These are phyloP conservation scores for Euclidium syriacum DNA, from an alignment of 345 rosid species.

Conservation along the genomic window DNA sequence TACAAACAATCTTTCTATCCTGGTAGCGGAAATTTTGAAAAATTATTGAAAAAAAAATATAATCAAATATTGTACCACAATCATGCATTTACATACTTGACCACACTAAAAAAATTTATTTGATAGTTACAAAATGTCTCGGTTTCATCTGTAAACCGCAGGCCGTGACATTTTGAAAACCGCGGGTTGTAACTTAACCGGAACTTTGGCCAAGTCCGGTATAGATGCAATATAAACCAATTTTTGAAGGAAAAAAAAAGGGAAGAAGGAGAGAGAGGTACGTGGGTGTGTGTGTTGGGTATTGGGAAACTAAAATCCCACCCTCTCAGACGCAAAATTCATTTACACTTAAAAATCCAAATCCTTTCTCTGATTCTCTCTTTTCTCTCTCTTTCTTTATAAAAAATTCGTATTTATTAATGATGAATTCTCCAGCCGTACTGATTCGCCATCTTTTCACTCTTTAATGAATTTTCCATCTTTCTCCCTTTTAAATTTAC, in stretches of 20 bases:
- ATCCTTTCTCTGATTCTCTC: constrained; percentile 9
- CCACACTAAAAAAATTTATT: too few species aligned
- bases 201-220: too few species aligned
- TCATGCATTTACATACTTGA: too few species aligned
- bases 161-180: too few species aligned
- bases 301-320: constrained; percentile 84
- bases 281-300: constrained; percentile 33
- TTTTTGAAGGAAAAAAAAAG: not conserved
- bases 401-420: constrained; percentile 21
- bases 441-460: constrained; percentile 37
- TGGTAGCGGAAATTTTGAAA: too few species aligned
- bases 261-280: not conserved
- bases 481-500: not conserved
- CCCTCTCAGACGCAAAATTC: constrained; percentile 57
- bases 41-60: too few species aligned
- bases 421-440: constrained; percentile 28
- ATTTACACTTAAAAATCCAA: constrained; percentile 22
- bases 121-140: too few species aligned
- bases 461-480: constrained; percentile 10
- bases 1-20: too few species aligned
- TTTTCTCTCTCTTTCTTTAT: constrained; percentile 1
- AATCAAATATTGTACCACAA: too few species aligned
- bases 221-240: too few species aligned
- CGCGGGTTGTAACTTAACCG: too few species aligned
- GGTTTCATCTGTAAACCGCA: too few species aligned